A percentile compares a stretch with the other conserved stretches of the same genome.
These are phyloP conservation scores for Castanea sativa DNA, from an alignment of 306 rosid species.

Conservation along the genomic window DNA sequence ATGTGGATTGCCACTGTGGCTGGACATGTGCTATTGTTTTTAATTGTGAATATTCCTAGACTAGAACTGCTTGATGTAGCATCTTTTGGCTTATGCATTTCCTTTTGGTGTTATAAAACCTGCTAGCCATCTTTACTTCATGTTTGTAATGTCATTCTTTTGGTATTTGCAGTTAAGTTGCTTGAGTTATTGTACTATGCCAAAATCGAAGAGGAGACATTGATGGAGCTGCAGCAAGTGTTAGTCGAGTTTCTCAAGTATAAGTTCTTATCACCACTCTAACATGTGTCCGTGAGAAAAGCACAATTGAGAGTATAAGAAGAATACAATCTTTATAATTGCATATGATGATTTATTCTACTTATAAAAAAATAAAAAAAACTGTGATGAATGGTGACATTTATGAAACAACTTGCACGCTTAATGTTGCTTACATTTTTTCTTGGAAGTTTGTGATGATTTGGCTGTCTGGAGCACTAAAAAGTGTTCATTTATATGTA, in stretches of 20 bases:
- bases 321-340: not conserved
- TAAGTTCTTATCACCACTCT: constrained; percentile 12
- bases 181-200: constrained; percentile 70
- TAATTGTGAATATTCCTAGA: not conserved
- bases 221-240: constrained; percentile 50
- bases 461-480: not conserved
- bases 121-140: not conserved
- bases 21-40: not conserved
- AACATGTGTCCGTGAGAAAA: not conserved
- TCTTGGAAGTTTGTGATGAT: not conserved
- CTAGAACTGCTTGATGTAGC: constrained; percentile 10
- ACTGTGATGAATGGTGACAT: not conserved
- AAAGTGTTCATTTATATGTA: not conserved
- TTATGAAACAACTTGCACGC: not conserved
- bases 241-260: constrained; percentile 78
- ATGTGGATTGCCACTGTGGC: not conserved
- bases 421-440: not conserved
- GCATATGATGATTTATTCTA: not conserved
- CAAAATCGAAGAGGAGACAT: constrained; percentile 63
- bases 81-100: not conserved
- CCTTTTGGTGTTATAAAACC: constrained; percentile 1
- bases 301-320: not conserved
- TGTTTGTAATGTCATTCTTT: constrained; percentile 18
- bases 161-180: constrained; percentile 63
- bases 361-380: not conserved